Evolutionary conservation across 2,329 filamentous ascomycete species (phyloP).

Genomic region (Botryosphaeria dothidea): DNA sequence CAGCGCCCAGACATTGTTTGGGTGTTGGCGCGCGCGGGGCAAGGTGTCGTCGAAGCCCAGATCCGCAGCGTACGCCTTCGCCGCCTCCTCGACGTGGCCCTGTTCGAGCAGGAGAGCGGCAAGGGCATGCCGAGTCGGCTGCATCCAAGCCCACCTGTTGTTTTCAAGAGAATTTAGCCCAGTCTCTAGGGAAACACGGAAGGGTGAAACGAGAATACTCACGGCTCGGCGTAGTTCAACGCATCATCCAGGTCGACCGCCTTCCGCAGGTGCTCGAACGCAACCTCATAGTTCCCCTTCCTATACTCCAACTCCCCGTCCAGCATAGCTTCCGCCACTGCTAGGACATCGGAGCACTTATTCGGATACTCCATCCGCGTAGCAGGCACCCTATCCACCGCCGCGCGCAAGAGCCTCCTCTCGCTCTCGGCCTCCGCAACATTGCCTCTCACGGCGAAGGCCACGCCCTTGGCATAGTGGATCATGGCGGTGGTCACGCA

Average conservation of each 20-base stretch:
- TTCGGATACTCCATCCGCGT: conserved; percentile 71
- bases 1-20: conserved; percentile 74
- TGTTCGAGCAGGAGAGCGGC: conserved; percentile 71
- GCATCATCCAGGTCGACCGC: conserved; percentile 63
- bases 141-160: conserved; percentile 71
- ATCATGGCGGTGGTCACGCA: conserved; percentile 68
- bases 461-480: conserved; percentile 69
- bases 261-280: conserved; percentile 60
- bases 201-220: background rate
- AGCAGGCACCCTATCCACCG: conserved; percentile 54
- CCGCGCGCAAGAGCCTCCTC: conserved; percentile 52
- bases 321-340: conserved; percentile 63
- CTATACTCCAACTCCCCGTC: conserved; percentile 75
- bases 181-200: background rate
- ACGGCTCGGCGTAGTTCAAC: conserved; percentile 69
- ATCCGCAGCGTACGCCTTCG: conserved; percentile 40
- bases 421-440: conserved; percentile 58
- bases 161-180: background rate
- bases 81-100: conserved; percentile 45
- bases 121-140: conserved; percentile 69
- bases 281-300: conserved; percentile 55
- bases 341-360: conserved; percentile 62
- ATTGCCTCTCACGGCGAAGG: conserved; percentile 60
- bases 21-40: conserved; percentile 66
- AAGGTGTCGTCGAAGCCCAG: conserved; percentile 51